Conservation (phyloP, 306 rosid species). For the Cicer judaicum region DNA sequence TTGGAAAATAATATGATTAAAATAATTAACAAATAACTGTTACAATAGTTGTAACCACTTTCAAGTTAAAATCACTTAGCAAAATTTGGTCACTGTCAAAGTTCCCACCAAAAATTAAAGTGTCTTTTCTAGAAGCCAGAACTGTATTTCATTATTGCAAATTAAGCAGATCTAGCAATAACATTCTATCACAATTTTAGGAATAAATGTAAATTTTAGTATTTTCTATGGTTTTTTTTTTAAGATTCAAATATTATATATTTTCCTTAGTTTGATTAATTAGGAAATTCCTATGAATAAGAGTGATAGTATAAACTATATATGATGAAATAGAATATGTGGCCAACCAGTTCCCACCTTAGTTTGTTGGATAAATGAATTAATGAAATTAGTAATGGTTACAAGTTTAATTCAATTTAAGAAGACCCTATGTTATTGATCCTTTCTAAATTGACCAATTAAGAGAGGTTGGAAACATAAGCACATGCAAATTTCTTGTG, state of each 20-base stretch:
- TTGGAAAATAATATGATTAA: conserved; percentile 36
- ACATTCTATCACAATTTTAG: background rate
- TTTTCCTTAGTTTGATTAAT: conserved; percentile 28
- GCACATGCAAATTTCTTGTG: conserved; percentile 82
- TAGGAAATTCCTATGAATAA: conserved; percentile 25
- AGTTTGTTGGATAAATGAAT: conserved; percentile 48
- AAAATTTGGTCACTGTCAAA: conserved; percentile 43
- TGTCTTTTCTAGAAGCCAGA: conserved; percentile 16
- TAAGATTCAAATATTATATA: conserved; percentile 11
- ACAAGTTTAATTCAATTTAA: conserved; percentile 49
- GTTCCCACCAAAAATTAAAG: conserved; percentile 38
- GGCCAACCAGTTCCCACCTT: conserved; percentile 58
- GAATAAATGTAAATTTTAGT: background rate
- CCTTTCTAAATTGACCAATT: conserved; percentile 67
- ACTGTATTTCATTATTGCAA: conserved; percentile 9
- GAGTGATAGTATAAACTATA: background rate
- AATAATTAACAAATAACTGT: conserved; percentile 45
- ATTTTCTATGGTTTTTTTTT: conserved; percentile 26
- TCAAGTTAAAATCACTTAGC: conserved; percentile 31
- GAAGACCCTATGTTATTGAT: conserved; percentile 58
- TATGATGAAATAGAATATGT: conserved; percentile 49
- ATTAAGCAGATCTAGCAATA: conserved; percentile 4
- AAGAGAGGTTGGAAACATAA: conserved; percentile 63
- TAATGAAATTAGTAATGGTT: conserved; percentile 42
- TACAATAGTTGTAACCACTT: conserved; percentile 51